Conservation (phyloP, 768 basidiomycete genomes). For the Amyloporia xantha region DNA sequence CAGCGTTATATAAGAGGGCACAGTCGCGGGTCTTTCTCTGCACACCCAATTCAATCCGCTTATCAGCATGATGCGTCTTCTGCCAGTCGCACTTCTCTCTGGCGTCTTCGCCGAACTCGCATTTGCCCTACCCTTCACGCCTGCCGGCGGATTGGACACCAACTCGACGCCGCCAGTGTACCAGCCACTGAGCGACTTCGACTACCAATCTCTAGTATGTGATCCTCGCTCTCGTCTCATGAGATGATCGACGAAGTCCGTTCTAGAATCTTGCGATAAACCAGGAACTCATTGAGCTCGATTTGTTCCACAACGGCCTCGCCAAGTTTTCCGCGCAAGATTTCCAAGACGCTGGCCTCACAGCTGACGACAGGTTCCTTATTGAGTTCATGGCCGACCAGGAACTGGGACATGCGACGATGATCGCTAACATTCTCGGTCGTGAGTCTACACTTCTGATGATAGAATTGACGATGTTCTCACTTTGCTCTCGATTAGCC, state of each 20-base stretch:
- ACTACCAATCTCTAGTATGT: conserved; percentile 43
- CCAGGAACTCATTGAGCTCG: conserved; percentile 59
- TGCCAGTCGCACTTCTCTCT: background rate
- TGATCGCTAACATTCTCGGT: conserved; percentile 46
- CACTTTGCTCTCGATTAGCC: conserved; percentile 16
- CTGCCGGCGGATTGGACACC: conserved; percentile 22
- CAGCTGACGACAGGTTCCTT: conserved; percentile 44
- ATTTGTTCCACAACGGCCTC: conserved; percentile 52
- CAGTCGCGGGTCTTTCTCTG: background rate
- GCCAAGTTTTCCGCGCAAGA: conserved; percentile 46
- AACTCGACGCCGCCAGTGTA: conserved; percentile 27
- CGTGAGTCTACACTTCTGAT: conserved; percentile 20
- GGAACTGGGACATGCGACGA: conserved; percentile 53
- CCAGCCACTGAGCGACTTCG: conserved; percentile 33
- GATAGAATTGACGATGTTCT: background rate
- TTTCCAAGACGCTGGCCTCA: conserved; percentile 48
- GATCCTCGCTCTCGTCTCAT: background rate
- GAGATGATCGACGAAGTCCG: background rate
- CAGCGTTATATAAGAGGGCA: background rate
- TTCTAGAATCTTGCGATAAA: conserved; percentile 47
- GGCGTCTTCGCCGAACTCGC: background rate
- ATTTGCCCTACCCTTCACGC: conserved; percentile 7
- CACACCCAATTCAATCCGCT: background rate
- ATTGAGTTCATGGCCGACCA: conserved; percentile 61
- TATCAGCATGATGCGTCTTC: background rate